Evolutionary conservation across 768 basidiomycete genomes (phyloP), one percentile per base, ranked within the genome.

Genomic region (Sporobolomyces pararoseus): DNA sequence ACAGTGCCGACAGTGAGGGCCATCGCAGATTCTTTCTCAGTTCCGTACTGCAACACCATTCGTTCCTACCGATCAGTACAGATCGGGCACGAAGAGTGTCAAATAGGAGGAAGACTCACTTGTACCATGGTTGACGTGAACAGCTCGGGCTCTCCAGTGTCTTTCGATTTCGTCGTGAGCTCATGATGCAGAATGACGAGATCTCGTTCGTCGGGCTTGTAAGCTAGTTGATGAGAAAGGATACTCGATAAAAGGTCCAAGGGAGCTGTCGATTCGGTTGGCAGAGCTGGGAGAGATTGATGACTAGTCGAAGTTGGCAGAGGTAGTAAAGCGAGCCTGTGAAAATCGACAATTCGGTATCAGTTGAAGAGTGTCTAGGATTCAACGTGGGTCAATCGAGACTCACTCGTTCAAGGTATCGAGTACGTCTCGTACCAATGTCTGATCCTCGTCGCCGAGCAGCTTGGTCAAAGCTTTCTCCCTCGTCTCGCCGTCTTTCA

Each of bases 131-230:
- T 59, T 12, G 44, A 65, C 9, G 67, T 71, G 55, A 71, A 74
- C 7, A 74, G 54, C 53, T 71, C 62, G 31, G 35, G n/a, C 29
- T 65, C 35, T 1, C 62, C 55, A 19, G 65, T 49, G 17, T 42
- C 25, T 19, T 32, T 13, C 13, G 70, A 52, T 34, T 51, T 75
- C 0, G 87, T 83, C 58, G 89, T 84, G 73, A 96, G 83, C 78
- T 93, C 88, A 79, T 97, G 93, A 61, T 87, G 83, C 21, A 96
- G 85, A 34, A 95, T 84, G 70, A 93, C 91, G 80, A 91, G 86
- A 78, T 97, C 94, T 23, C 87, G 85, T 78, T 97, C 94, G 46
- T 82, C 80, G 0, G 85, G 84, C 0, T 69, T 77, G 78, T 95
- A 96, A 16, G 82, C 82, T 39, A 94, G 84, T 69, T 86, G 87